Base-by-base conservation (phyloP, 257 asterid genomes). In the Marsdenia floribunda region DNA sequence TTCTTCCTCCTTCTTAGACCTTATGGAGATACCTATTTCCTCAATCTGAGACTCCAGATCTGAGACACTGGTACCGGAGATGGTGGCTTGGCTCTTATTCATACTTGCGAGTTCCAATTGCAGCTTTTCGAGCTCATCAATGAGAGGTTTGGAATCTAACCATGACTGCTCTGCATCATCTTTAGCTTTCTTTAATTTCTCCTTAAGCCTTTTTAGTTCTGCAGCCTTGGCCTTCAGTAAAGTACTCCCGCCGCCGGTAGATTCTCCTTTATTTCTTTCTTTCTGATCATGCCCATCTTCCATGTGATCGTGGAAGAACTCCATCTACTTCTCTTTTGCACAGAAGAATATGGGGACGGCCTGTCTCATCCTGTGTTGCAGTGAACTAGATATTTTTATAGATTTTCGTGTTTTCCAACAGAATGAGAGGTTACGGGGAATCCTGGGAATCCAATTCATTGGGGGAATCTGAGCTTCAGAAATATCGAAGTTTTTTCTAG, bases 141-240 rank as follows among this genome's bases (percentile, higher is more conserved):
- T 84, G 15, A 88, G 64, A 47, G 93, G 90, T 58, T 86, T 85
- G 46, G 96, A 88, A 49, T 90, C 96, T 67, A 88, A 70, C 91
- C 89, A 90, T 35, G 93, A 86, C 66, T 88, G 96, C 67, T 24
- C 82, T 0, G 87, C 88, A 1, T 87, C 88, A 75, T 90, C 96
- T 77, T 90, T 90, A 22, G 92, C 93, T 54, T 70, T 84, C 77
- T 37, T 77, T 73, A 88, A 87, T 61, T 83, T 81, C 46, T 80
- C 82, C 78, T 81, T 82, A 38, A 84, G 68, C 46, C 70, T 74
- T 14, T 80, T 82, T 44, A 88, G 77, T 67, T 90, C 85, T n/a
- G 53, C 81, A 58, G 52, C 78, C 75, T 80, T 85, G 47, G 50
- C 49, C 11, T 46, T 79, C 68, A 77, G 13, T 52, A 77, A 26